Percentiles rank a stretch among this genome's conserved stretches.
These are phyloP conservation scores for Penicillium paneum DNA, from an alignment of 2,329 filamentous ascomycete genomes.

Conservation along the genomic window DNA sequence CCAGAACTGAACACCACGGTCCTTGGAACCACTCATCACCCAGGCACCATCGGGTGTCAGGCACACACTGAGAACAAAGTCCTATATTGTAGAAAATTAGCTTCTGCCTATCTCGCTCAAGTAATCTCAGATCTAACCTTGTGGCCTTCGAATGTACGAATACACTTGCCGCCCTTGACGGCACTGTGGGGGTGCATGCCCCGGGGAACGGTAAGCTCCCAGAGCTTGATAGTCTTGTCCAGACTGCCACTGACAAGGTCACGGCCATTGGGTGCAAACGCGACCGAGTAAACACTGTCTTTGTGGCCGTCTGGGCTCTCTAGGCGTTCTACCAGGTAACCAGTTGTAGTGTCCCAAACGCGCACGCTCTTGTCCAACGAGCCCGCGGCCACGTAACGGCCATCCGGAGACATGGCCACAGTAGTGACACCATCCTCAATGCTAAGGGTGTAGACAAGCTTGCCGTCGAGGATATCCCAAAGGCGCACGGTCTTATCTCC, in stretches of 20 bases:
- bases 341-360: conserved; percentile 88
- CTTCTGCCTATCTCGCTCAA: no score
- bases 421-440: conserved; percentile 98
- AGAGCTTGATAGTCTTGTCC: conserved; percentile 99
- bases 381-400: conserved; percentile 88
- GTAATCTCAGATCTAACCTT: conserved; percentile 57
- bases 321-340: conserved; percentile 82
- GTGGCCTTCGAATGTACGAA: conserved; percentile 96
- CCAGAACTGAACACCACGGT: conserved; percentile 98
- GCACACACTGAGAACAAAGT: conserved; percentile 94
- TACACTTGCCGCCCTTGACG: conserved; percentile 83
- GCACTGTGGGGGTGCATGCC: conserved; percentile 62
- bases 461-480: conserved; percentile 87
- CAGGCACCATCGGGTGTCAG: conserved; percentile 90
- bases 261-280: conserved; percentile 89
- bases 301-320: conserved; percentile 94
- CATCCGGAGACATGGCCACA: conserved; percentile 94
- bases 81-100: conserved; percentile 50
- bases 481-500: conserved; percentile 92
- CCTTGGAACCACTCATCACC: conserved; percentile 97
- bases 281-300: conserved; percentile 94
- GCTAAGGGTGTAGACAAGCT: conserved; percentile 76
- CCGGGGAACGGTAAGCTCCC: conserved; percentile 78
- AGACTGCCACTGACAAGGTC: conserved; percentile 91
- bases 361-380: conserved; percentile 96